A percentile compares a stretch with the other conserved stretches of the same genome.
These are phyloP conservation scores for Fraxinus xanthoxyloides DNA, from an alignment of 305 asterid genomes.

Conservation along the genomic window DNA sequence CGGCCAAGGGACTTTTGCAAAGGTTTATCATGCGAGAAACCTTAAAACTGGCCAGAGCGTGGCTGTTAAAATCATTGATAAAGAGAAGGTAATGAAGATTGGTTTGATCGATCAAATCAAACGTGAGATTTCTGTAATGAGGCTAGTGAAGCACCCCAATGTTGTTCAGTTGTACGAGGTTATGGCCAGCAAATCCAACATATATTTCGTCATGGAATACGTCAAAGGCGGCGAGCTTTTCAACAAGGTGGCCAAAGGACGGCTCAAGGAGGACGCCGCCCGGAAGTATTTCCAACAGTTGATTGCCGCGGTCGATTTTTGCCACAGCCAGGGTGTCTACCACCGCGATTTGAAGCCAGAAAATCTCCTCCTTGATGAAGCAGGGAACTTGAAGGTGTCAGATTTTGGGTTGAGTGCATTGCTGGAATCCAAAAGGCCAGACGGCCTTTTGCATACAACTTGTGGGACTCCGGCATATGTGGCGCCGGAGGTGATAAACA, in stretches of 20 bases:
- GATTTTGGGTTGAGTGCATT: slow-evolving; percentile 51
- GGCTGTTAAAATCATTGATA: slow-evolving; percentile 46
- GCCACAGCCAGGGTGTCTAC: slow-evolving; percentile 52
- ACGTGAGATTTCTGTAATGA: slow-evolving; percentile 53
- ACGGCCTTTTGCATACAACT: slow-evolving; percentile 52
- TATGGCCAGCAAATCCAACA: slow-evolving; percentile 52
- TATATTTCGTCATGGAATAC: slow-evolving; percentile 44
- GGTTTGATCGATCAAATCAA: slow-evolving; percentile 26
- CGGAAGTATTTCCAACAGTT: slow-evolving; percentile 48
- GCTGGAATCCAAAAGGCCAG: slow-evolving; percentile 39
- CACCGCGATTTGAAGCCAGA: slow-evolving; percentile 59
- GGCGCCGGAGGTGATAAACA: slow-evolving; percentile 49
- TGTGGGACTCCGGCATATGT: slow-evolving; percentile 58
- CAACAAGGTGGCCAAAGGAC: slow-evolving; percentile 45
- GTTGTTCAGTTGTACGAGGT: slow-evolving; percentile 51
- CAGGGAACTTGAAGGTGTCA: slow-evolving; percentile 36
- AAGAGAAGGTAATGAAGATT: slow-evolving; percentile 11
- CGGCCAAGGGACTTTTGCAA: slow-evolving; percentile 51
- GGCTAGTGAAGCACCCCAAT: slow-evolving; percentile 29
- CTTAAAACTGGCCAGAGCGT: slow-evolving; percentile 34
- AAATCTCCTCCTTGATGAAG: slow-evolving; percentile 47
- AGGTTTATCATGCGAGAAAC: slow-evolving; percentile 44
- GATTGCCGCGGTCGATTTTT: slow-evolving; percentile 50
- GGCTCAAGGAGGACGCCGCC: slow-evolving; percentile 52
- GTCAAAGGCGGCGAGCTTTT: too few relatives aligned